Evolutionary conservation across 371 early-diverging fungal genomes (phyloP), one percentile per base, ranked within the genome.

Genomic region (Rhizopus arrhizus): DNA sequence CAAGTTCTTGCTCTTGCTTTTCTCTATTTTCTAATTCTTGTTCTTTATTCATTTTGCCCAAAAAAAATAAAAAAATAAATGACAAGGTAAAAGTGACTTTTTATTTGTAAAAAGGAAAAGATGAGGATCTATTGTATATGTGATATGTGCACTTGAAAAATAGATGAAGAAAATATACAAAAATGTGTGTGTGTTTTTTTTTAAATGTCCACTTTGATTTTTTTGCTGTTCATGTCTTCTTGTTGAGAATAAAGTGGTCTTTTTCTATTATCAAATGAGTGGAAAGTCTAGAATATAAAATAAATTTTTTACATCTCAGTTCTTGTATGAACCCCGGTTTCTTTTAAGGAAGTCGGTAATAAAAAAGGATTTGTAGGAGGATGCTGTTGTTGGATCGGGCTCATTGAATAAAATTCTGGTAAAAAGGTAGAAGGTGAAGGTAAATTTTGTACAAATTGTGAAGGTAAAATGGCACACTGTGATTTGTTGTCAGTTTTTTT

Each of bases 401-500:
- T 65, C 65, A 59, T 51, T 65, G 84, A 85, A 63, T 91, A 91
- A 56, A 91, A 86, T 53, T 89, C 82, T 8, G 89, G 87, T 65
- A 88, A 91, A 63, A 89, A 89, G 4, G 88, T 81, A 16, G 86
- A 85, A 4, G 91, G 91, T 12, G 90, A 90, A 16, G 91, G 91
- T 38, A 91, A 66, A 62, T 87, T 90, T 65, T 89, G 89, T 28
- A 86, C 88, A 61, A 86, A 89, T 62, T 89, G 85, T 34, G 83
- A 81, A 7, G 83, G 83, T 11, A 80, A 59, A 22, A 22, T 22
- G 22, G 82, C 77, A 6, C 81, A 80, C 32, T 22, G 12, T n/a
- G n/a, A 28, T 54, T 41, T 61, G 56, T 47, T 38, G 43, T 41
- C 43, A 22, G 6, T 46, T 32, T 35, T 22, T 50, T 56, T 48